phyloP scores from a whole-genome alignment of 106 monocot species.

The Posidonia australis region DNA sequence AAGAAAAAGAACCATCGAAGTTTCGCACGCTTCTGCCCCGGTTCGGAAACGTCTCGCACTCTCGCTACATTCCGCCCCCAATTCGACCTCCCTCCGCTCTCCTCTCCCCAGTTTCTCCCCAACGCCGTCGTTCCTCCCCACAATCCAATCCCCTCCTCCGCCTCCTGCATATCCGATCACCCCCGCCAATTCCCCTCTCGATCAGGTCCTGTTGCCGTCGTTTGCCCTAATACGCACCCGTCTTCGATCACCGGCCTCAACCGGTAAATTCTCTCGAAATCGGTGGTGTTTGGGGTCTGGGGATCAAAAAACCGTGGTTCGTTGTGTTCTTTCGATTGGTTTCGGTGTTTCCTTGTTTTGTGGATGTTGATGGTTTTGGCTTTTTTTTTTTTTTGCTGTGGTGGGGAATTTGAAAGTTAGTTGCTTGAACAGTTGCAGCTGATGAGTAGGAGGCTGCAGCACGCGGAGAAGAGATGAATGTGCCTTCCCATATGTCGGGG shows the following conservation, averaged over 20 bases:
- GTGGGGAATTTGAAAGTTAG: background rate
- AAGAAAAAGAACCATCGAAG: no score
- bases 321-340: background rate
- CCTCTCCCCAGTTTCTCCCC: background rate
- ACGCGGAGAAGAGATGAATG: conserved; percentile 19
- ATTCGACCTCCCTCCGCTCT: background rate
- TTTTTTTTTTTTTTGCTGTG: no score
- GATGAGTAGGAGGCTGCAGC: background rate
- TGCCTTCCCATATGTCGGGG: conserved; percentile 23
- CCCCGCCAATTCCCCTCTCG: no score
- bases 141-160: background rate
- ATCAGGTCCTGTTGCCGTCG: no score
- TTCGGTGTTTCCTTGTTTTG: no score
- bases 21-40: no score
- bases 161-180: background rate
- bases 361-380: no score
- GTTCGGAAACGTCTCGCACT: no score
- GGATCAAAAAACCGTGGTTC: background rate
- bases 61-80: no score
- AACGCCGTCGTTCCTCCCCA: background rate
- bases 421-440: background rate
- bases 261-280: background rate
- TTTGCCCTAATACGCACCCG: background rate
- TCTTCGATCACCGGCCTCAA: background rate
- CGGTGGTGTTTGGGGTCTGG: background rate